Percentiles rank a stretch among this genome's conserved stretches.
Evolutionary conservation across 2,329 filamentous ascomycete species (phyloP).

Genomic region (Chalara sp.): DNA sequence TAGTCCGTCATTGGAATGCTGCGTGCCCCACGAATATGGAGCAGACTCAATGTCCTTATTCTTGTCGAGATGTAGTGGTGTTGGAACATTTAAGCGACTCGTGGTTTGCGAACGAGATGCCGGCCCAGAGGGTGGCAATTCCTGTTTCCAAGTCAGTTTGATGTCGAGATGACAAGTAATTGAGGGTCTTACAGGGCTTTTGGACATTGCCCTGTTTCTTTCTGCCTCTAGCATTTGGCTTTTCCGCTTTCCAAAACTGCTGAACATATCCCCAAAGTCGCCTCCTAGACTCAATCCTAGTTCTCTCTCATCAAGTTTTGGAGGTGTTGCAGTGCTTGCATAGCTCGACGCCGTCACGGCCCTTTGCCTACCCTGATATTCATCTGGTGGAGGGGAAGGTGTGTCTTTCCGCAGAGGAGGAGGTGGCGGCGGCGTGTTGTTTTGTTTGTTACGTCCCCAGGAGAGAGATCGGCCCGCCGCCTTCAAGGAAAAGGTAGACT

Average conservation of each 20-base stretch:
- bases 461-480: slow-evolving; percentile 26
- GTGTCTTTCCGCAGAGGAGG: slow-evolving; percentile 16
- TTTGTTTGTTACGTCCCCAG: slow-evolving; percentile 25
- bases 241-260: slow-evolving; percentile 23
- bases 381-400: slow-evolving; percentile 15
- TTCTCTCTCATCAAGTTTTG: slow-evolving; percentile 23
- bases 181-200: slow-evolving; percentile 21
- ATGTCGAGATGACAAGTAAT: neutral
- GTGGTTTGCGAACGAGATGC: slow-evolving; percentile 13
- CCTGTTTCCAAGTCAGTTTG: slow-evolving; percentile 13
- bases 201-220: slow-evolving; percentile 15
- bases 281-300: slow-evolving; percentile 26
- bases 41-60: slow-evolving; percentile 20
- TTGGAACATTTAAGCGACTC: slow-evolving; percentile 18
- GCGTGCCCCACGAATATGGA: slow-evolving; percentile 25
- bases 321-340: slow-evolving; percentile 27
- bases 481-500: slow-evolving; percentile 25
- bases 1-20: slow-evolving; percentile 24
- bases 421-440: slow-evolving; percentile 14
- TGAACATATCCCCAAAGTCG: slow-evolving; percentile 29
- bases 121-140: slow-evolving; percentile 14
- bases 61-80: slow-evolving; percentile 22
- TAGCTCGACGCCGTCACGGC: slow-evolving; percentile 26
- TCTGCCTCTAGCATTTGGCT: slow-evolving; percentile 21
- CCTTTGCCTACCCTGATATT: slow-evolving; percentile 16